phyloP scores from a whole-genome alignment of 208 protist species.

The Leishmania turanica region DNA sequence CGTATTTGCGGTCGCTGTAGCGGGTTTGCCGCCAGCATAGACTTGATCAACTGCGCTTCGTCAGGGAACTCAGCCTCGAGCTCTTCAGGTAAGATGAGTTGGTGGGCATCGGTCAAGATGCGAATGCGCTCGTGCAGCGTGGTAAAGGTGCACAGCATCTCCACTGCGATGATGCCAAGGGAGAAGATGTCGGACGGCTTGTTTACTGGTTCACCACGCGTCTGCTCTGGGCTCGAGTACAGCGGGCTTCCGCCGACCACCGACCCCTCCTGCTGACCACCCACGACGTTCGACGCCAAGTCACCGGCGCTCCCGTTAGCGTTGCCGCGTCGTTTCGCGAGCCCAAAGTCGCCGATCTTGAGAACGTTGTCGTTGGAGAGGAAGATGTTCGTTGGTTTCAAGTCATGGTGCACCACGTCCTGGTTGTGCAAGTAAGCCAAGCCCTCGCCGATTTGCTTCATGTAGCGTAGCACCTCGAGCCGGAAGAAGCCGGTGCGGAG shows the following conservation, averaged over 20 bases:
- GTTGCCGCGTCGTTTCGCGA: constrained; percentile 54
- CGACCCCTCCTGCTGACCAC: constrained; percentile 50
- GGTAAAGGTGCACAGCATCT: constrained; percentile 75
- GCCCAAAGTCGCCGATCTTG: constrained; percentile 90
- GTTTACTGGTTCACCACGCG: constrained; percentile 42
- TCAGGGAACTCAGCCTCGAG: constrained; percentile 41
- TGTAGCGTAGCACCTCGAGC: constrained; percentile 62
- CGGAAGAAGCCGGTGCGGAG: constrained; percentile 51
- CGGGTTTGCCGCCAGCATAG: constrained; percentile 46
- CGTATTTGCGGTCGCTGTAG: constrained; percentile 31
- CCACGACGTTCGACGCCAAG: constrained; percentile 33
- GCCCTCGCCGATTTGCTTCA: constrained; percentile 69
- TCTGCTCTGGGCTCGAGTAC: constrained; percentile 87
- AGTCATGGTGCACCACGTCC: constrained; percentile 80
- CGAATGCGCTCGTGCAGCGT: constrained; percentile 75
- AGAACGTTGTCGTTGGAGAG: constrained; percentile 51
- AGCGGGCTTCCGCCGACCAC: constrained; percentile 63
- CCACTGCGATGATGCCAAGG: constrained; percentile 77
- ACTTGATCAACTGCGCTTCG: constrained; percentile 49
- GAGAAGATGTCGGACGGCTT: constrained; percentile 81
- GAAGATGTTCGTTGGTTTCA: constrained; percentile 91
- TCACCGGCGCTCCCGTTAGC: constrained; percentile 17
- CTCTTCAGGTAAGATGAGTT: constrained; percentile 41
- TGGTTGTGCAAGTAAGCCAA: constrained; percentile 73
- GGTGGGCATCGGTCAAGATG: constrained; percentile 59